phyloP scores from a whole-genome alignment of 2,329 filamentous ascomycete genomes.

The Xylaria sp. region DNA sequence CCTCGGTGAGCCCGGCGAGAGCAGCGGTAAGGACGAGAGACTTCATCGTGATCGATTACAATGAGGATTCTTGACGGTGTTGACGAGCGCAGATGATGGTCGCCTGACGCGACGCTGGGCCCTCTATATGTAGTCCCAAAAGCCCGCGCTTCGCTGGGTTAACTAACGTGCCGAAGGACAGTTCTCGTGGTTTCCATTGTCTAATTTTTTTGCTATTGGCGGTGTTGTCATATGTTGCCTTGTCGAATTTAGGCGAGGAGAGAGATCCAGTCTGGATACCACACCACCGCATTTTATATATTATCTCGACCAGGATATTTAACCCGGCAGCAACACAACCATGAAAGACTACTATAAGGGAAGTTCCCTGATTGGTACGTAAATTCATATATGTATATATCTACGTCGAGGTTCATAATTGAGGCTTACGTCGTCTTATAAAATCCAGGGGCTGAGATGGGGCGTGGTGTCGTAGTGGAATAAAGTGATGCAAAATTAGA shows the following conservation, averaged over 20 bases:
- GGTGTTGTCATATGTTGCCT: slow-evolving; percentile 37
- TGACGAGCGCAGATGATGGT: slow-evolving; percentile 3
- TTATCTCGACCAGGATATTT: slow-evolving; percentile 34
- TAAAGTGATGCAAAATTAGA: slow-evolving; percentile 28
- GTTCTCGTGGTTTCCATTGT: slow-evolving; percentile 13
- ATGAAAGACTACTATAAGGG: background rate
- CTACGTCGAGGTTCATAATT: background rate
- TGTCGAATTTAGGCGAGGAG: slow-evolving; percentile 39
- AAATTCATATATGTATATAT: slow-evolving; percentile 13
- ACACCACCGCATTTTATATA: slow-evolving; percentile 40
- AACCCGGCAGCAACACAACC: slow-evolving; percentile 35
- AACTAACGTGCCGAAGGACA: slow-evolving; percentile 41
- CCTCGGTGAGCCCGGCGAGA: slow-evolving; percentile 47
- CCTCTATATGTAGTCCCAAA: slow-evolving; percentile 38
- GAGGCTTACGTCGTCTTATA: background rate
- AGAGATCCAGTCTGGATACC: slow-evolving; percentile 38
- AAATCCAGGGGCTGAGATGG: background rate
- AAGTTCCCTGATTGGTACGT: slow-evolving; percentile 21
- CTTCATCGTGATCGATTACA: slow-evolving; percentile 44
- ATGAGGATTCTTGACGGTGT: slow-evolving; percentile 26
- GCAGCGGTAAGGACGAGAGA: slow-evolving; percentile 40
- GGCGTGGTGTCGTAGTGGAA: background rate
- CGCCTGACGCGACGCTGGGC: background rate
- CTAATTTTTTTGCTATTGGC: slow-evolving; percentile 34
- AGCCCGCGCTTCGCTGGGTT: slow-evolving; percentile 2